These are phyloP conservation scores for Apiospora hydei DNA, from an alignment of 2,329 filamentous ascomycete species.

Conservation along the genomic window DNA sequence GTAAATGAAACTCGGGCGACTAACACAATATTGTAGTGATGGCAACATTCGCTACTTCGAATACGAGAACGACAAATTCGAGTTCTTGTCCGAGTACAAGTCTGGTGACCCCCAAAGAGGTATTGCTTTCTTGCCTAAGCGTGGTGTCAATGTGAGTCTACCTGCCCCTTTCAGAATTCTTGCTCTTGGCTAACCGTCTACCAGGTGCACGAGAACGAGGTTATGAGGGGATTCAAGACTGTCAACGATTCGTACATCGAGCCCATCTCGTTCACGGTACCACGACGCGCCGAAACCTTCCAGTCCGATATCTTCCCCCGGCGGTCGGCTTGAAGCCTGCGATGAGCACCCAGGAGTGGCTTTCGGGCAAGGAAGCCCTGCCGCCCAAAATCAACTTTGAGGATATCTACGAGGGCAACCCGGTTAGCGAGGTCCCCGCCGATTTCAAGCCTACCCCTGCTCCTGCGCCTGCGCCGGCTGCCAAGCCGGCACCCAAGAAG, in stretches of 20 bases:
- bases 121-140: conserved; percentile 91
- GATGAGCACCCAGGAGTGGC: conserved; percentile 82
- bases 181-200: neutral
- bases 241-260: conserved; percentile 95
- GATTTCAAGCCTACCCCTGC: conserved; percentile 68
- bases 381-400: conserved; percentile 95
- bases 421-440: conserved; percentile 76
- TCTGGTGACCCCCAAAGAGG: conserved; percentile 95
- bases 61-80: conserved; percentile 98
- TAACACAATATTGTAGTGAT: conserved; percentile 63
- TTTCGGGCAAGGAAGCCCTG: conserved; percentile 81
- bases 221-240: conserved; percentile 96
- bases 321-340: conserved; percentile 81
- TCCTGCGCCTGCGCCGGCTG: conserved; percentile 51
- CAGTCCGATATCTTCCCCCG: conserved; percentile 95
- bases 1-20: neutral
- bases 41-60: conserved; percentile 99
- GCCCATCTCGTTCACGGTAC: conserved; percentile 96
- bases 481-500: conserved; percentile 60
- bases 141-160: conserved; percentile 81
- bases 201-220: conserved; percentile 91
- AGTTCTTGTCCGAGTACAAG: conserved; percentile 96
- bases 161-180: neutral
- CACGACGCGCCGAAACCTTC: conserved; percentile 90
- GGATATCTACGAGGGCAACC: conserved; percentile 85